Percentiles rank a stretch among this genome's conserved stretches.
Conservation (phyloP, 306 rosid genomes). For the Cicer bijugum region DNA sequence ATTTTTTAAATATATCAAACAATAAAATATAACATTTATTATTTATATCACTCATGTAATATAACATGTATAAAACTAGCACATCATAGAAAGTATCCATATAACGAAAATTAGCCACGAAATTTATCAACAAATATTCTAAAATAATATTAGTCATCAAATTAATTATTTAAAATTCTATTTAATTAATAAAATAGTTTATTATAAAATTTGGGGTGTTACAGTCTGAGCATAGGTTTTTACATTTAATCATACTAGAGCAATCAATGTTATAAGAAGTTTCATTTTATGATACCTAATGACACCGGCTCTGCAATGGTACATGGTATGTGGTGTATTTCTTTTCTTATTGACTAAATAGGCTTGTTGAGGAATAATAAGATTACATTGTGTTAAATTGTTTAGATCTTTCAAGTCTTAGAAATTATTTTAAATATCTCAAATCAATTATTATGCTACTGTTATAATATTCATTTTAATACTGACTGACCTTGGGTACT, state of each 20-base stretch:
- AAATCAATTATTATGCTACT: neutral
- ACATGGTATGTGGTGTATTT: slow-evolving; percentile 71
- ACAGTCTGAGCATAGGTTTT: slow-evolving; percentile 67
- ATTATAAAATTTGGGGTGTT: too few relatives aligned
- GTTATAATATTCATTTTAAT: slow-evolving; percentile 2
- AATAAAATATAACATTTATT: too few relatives aligned
- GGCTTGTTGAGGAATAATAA: neutral
- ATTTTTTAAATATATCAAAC: too few relatives aligned
- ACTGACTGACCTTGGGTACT: slow-evolving; percentile 44
- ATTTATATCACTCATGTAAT: too few relatives aligned
- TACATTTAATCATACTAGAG: slow-evolving; percentile 78
- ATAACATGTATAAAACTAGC: too few relatives aligned
- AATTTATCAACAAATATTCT: too few relatives aligned
- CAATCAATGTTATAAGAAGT: slow-evolving; percentile 76
- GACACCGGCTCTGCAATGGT: slow-evolving; percentile 87
- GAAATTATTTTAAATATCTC: slow-evolving; percentile 2
- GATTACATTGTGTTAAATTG: slow-evolving; percentile 23
- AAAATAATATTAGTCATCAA: too few relatives aligned
- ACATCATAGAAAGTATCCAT: too few relatives aligned
- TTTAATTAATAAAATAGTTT: too few relatives aligned
- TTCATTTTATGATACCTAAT: slow-evolving; percentile 63
- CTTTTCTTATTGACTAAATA: slow-evolving; percentile 6
- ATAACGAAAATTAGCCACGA: too few relatives aligned
- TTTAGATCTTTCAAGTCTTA: neutral
- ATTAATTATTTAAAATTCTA: too few relatives aligned